Percentiles rank a stretch among this genome's conserved stretches.
Conservation (phyloP, 805 yeast genomes). For the Teunomyces stri region DNA sequence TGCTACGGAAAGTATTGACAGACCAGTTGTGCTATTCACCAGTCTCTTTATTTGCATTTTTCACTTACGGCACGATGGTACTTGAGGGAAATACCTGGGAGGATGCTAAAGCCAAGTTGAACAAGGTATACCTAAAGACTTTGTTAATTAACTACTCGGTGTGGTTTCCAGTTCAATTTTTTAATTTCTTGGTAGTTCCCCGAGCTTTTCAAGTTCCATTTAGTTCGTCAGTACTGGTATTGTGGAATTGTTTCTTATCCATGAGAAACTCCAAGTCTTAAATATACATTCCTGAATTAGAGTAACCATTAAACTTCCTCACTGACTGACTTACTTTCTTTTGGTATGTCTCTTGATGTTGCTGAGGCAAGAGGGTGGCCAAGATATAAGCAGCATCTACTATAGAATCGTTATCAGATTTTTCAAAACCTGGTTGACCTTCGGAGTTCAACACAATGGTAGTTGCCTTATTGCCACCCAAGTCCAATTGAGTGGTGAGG, state of each 20-base stretch:
- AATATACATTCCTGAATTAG: slow-evolving; percentile 27
- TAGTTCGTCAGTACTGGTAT: slow-evolving; percentile 77
- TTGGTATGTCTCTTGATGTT: slow-evolving; percentile 8
- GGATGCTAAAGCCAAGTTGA: slow-evolving; percentile 62
- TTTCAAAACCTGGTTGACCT: slow-evolving; percentile 62
- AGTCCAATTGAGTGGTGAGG: slow-evolving; percentile 24
- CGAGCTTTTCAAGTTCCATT: slow-evolving; percentile 83
- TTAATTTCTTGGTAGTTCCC: slow-evolving; percentile 71
- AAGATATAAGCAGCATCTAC: slow-evolving; percentile 26
- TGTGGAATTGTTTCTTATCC: slow-evolving; percentile 93
- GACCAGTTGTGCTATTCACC: slow-evolving; percentile 94
- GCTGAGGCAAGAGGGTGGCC: slow-evolving; percentile 5
- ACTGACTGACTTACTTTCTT: slow-evolving; percentile 19
- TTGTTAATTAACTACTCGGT: slow-evolving; percentile 64
- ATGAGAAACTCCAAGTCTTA: slow-evolving; percentile 52
- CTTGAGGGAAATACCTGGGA: slow-evolving; percentile 71
- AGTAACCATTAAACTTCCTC: slow-evolving; percentile 21
- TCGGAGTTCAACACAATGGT: slow-evolving; percentile 50
- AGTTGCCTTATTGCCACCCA: slow-evolving; percentile 5
- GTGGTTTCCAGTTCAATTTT: slow-evolving; percentile 83
- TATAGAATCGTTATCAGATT: slow-evolving; percentile 43
- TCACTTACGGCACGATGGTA: slow-evolving; percentile 78
- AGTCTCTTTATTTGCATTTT: slow-evolving; percentile 72
- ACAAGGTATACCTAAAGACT: slow-evolving; percentile 64
- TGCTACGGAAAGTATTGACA: slow-evolving; percentile 79